These are phyloP conservation scores for Erigeron canadensis DNA, from an alignment of 129 eudicot species.

Conservation along the genomic window DNA sequence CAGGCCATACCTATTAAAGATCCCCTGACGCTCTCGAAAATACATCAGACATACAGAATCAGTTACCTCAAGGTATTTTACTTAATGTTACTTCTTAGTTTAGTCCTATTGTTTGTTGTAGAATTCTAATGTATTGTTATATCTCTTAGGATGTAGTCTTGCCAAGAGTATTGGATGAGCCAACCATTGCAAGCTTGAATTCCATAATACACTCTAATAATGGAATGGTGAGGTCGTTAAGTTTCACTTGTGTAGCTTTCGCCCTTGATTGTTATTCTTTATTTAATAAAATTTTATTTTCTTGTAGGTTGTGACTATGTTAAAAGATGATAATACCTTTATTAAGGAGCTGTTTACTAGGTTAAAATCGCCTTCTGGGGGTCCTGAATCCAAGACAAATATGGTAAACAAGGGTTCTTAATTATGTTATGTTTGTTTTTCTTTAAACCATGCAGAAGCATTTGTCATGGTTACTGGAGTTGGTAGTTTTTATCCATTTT, in stretches of 20 bases:
- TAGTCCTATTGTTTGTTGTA: neutral
- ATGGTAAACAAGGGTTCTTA: conserved; percentile 50
- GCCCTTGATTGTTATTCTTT: neutral
- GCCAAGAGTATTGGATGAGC: conserved; percentile 78
- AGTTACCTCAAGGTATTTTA: conserved; percentile 71
- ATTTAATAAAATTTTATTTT: conserved; percentile 1
- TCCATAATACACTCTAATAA: conserved; percentile 85
- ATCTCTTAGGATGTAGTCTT: conserved; percentile 73
- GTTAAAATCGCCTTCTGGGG: conserved; percentile 58
- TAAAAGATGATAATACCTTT: conserved; percentile 74
- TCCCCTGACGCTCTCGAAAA: conserved; percentile 70
- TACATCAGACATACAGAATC: conserved; percentile 88
- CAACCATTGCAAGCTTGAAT: conserved; percentile 64
- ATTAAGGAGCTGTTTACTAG: conserved; percentile 80
- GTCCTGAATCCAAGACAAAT: conserved; percentile 59
- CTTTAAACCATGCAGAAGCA: neutral
- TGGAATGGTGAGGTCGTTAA: conserved; percentile 62
- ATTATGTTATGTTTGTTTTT: conserved; percentile 6
- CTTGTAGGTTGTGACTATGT: conserved; percentile 71
- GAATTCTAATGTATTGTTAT: conserved; percentile 15
- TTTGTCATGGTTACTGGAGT: conserved; percentile 1
- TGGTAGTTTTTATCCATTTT: neutral
- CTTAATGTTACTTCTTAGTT: conserved; percentile 15
- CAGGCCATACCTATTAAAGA: conserved; percentile 95
- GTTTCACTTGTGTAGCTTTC: conserved; percentile 12